phyloP scores from a whole-genome alignment of 2,329 filamentous ascomycete genomes.

The Fusarium napiforme region DNA sequence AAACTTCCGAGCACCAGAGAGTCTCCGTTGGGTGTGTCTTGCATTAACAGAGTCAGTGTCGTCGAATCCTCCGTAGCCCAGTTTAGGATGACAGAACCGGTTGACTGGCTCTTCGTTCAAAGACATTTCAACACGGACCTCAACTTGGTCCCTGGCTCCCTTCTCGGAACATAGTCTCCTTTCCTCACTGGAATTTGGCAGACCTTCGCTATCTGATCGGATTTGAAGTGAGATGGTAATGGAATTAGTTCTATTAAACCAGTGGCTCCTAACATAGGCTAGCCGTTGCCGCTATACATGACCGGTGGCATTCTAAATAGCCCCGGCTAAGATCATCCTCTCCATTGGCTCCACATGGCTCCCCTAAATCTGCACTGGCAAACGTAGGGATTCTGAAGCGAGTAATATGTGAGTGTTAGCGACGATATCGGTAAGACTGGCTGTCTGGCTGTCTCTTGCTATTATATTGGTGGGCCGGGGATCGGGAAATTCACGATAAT shows the following conservation, averaged over 20 bases:
- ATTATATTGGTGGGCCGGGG: slow-evolving; percentile 15
- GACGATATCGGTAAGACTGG: slow-evolving; percentile 2
- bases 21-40: slow-evolving; percentile 21
- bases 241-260: slow-evolving; percentile 9
- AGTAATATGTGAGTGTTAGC: neutral
- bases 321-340: slow-evolving; percentile 25
- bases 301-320: slow-evolving; percentile 12
- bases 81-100: neutral
- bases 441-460: neutral
- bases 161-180: slow-evolving; percentile 2
- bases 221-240: neutral
- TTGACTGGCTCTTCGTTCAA: slow-evolving; percentile 2
- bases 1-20: slow-evolving; percentile 19
- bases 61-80: neutral
- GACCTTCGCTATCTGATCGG: slow-evolving; percentile 8
- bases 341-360: slow-evolving; percentile 10
- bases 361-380: slow-evolving; percentile 15
- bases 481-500: slow-evolving; percentile 7
- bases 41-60: neutral
- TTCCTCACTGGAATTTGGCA: neutral
- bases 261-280: slow-evolving; percentile 34
- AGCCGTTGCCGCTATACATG: slow-evolving; percentile 36
- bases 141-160: neutral
- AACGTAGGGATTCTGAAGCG: neutral
- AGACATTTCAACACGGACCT: slow-evolving; percentile 11